phyloP scores from a whole-genome alignment of 805 yeast species.

The Ogataea trehalophila region DNA sequence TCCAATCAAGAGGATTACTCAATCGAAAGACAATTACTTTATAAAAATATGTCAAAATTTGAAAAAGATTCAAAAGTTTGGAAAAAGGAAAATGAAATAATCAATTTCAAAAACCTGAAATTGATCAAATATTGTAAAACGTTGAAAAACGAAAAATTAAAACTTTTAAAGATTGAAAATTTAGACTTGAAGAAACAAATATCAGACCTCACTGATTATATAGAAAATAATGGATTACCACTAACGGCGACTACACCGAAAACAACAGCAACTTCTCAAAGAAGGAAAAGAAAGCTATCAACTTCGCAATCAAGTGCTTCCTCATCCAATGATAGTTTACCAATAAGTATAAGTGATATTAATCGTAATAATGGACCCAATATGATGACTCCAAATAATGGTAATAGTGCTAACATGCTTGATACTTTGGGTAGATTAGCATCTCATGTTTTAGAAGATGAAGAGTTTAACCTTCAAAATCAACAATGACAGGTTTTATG shows the following conservation, averaged over 20 bases:
- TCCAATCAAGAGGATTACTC: conserved; percentile 24
- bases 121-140: conserved; percentile 28
- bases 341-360: neutral
- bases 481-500: neutral
- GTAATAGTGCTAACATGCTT: conserved; percentile 20
- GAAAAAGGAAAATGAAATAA: conserved; percentile 27
- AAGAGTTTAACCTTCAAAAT: conserved; percentile 9
- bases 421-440: conserved; percentile 33
- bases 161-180: conserved; percentile 26
- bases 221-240: neutral
- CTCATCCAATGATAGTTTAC: neutral
- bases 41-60: conserved; percentile 23
- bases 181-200: conserved; percentile 22
- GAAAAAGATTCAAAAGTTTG: conserved; percentile 24
- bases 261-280: conserved; percentile 1
- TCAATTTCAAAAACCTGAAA: conserved; percentile 28
- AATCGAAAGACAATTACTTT: conserved; percentile 28
- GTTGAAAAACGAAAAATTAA: conserved; percentile 27
- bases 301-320: neutral
- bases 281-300: neutral
- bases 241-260: neutral
- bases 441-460: conserved; percentile 31
- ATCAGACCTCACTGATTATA: neutral
- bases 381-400: neutral
- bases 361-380: neutral